These are phyloP conservation scores for Ulota crispa DNA, from an alignment of 225 moss, liverwort and hornwort species.

Conservation along the genomic window DNA sequence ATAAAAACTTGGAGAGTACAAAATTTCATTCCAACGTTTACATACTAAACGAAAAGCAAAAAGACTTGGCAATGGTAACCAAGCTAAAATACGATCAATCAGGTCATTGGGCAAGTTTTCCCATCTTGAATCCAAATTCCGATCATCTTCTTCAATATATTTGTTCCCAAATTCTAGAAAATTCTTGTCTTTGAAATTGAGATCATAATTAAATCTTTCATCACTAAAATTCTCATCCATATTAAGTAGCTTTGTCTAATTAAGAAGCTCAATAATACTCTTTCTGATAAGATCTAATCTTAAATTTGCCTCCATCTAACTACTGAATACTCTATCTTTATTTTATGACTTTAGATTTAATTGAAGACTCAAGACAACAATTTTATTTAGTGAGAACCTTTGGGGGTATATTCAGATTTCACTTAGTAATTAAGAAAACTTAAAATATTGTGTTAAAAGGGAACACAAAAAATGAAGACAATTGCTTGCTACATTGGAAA, in stretches of 20 bases:
- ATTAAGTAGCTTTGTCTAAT: background rate
- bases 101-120: background rate
- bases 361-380: background rate
- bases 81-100: conserved; percentile 22
- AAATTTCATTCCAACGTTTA: conserved; percentile 25
- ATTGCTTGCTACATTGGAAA: accelerated
- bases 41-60: conserved; percentile 19
- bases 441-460: background rate
- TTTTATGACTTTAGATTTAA: background rate
- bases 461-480: accelerated
- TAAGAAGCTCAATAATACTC: background rate
- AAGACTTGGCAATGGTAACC: conserved; percentile 30
- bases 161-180: background rate
- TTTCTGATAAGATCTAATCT: background rate
- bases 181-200: background rate
- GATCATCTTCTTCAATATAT: background rate
- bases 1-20: conserved; percentile 31
- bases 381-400: background rate
- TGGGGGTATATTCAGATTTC: accelerated
- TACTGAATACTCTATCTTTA: background rate
- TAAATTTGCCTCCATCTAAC: background rate
- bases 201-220: background rate
- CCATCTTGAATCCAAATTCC: conserved; percentile 20
- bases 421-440: background rate
- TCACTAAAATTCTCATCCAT: background rate